A percentile compares a stretch with the other conserved stretches of the same genome.
Evolutionary conservation across 2,329 filamentous ascomycete genomes (phyloP).

Genomic region (Trichoderma pleuroti): DNA sequence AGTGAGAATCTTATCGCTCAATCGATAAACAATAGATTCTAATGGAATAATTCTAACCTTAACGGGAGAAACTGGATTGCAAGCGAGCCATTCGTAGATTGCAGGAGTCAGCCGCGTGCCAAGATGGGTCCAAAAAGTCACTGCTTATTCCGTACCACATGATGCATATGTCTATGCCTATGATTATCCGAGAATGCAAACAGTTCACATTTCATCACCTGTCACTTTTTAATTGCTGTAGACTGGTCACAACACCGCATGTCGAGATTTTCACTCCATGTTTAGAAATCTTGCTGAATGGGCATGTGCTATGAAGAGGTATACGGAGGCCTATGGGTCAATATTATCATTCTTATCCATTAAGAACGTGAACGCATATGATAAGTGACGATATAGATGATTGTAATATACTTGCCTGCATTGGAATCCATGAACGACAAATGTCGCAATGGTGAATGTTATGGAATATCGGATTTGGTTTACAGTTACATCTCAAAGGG

Average conservation of each 20-base stretch:
- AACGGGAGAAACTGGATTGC: not conserved
- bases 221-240: too few relatives aligned
- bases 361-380: not conserved
- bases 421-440: too few relatives aligned
- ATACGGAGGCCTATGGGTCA: not conserved
- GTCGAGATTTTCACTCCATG: too few relatives aligned
- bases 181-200: not conserved
- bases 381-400: too few relatives aligned
- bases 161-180: not conserved
- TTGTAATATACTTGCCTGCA: too few relatives aligned
- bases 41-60: not conserved
- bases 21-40: not conserved
- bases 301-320: not conserved
- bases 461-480: too few relatives aligned
- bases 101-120: not conserved
- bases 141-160: not conserved
- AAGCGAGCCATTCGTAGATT: not conserved
- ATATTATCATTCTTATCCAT: not conserved
- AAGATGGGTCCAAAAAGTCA: not conserved
- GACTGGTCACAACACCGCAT: too few relatives aligned
- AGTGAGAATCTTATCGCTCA: not conserved
- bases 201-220: not conserved
- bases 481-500: too few relatives aligned
- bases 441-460: too few relatives aligned
- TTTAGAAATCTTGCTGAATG: too few relatives aligned